These are phyloP conservation scores for Tilletia walkeri DNA, from an alignment of 1,284 basidiomycete species.

Conservation along the genomic window DNA sequence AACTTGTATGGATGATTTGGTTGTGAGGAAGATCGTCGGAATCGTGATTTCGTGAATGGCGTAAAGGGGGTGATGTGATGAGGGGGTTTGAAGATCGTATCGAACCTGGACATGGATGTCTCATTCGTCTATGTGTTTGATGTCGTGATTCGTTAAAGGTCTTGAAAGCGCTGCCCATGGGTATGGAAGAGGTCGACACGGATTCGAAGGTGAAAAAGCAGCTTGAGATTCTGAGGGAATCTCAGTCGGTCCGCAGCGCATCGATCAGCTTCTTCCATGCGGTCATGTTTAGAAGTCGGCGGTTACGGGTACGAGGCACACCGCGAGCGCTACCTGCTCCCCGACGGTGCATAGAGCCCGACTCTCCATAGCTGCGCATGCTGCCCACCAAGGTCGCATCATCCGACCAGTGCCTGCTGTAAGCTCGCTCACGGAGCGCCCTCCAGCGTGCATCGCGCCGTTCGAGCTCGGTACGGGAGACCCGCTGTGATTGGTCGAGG, in stretches of 20 bases:
- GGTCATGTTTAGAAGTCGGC: background rate
- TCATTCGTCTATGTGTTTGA: too few species aligned
- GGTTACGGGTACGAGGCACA: background rate
- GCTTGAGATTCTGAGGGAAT: too few species aligned
- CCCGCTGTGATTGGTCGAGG: slow-evolving; percentile 41
- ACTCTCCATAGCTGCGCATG: slow-evolving; percentile 13
- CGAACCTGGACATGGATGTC: too few species aligned
- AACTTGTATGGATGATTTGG: too few species aligned
- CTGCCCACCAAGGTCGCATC: slow-evolving; percentile 42
- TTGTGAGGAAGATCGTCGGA: too few species aligned
- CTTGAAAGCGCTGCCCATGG: too few species aligned
- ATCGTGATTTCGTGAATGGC: too few species aligned
- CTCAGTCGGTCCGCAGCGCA: slow-evolving; percentile 14
- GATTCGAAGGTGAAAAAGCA: too few species aligned
- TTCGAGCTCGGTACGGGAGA: slow-evolving; percentile 41
- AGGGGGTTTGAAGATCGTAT: too few species aligned
- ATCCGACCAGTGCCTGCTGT: slow-evolving; percentile 39
- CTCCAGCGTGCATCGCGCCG: slow-evolving; percentile 40
- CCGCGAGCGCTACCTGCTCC: background rate
- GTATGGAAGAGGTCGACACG: too few species aligned
- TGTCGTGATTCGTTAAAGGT: too few species aligned
- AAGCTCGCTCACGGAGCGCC: slow-evolving; percentile 37
- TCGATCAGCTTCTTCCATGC: slow-evolving; percentile 10
- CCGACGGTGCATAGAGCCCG: background rate
- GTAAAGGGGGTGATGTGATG: too few species aligned